Base-by-base conservation (phyloP, 1,284 basidiomycete species). In the Leccinum variabile region DNA sequence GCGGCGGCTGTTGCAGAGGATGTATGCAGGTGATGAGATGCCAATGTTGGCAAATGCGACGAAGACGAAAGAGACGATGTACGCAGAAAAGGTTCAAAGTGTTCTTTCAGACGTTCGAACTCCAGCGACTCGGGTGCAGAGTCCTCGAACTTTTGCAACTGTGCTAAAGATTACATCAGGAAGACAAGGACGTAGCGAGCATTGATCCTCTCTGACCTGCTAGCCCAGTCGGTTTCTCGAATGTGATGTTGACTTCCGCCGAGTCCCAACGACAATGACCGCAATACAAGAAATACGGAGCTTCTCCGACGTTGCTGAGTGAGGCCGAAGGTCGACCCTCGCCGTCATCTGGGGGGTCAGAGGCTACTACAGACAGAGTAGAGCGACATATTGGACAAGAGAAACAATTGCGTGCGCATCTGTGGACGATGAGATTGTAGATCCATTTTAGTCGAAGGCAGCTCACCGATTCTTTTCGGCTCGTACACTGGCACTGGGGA, bases 341-440 rank as follows among this genome's bases (percentile, higher is more conserved):
- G 41, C 82, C 81, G 28, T 80, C 73, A 62, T 90, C 87, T 59
- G 88, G 85, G 16, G 92, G 91, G 75, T 97, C 95, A 4, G 92
- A 90, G 13, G 94, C 88, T 16, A 97, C 91, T 10, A 95, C 89
- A 14, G 92, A 88, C 5, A 98, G 82, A 0, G 93, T 93, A 69
- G 96, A 92, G 37, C 87, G 84, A 77, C 97, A 99, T 70, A 87
- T 88, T 2, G 97, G 97, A 73, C 97, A 99, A 73, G 90, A 84
- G 77, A 98, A 99, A 80, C 97, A 99, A 72, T 97, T 98, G 57
- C 97, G 85, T 11, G 96, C 94, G 76, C 97, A 99, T 84, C 95
- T 97, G 74, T 5, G 41, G 32, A 57, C 14, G 13, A 59, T 72
- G 59, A 63, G 44, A 53, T 50, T 59, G 49, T 52, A 59, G 30